phyloP scores from a whole-genome alignment of 345 rosid species.

The Raphanus raphanistrum region DNA sequence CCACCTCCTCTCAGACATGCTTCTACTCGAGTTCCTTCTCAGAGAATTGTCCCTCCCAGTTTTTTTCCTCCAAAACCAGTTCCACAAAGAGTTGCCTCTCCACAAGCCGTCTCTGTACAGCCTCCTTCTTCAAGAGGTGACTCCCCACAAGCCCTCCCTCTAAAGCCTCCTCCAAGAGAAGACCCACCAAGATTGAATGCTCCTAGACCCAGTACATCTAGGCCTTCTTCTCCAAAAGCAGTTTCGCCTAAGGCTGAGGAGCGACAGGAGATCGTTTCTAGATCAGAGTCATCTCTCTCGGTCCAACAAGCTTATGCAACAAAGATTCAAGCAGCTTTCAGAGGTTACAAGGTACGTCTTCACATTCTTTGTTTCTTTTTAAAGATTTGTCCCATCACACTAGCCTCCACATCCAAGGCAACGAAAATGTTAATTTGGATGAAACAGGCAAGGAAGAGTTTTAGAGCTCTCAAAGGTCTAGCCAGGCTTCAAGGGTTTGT shows the following conservation, averaged over 20 bases:
- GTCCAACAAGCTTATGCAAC: constrained; percentile 76
- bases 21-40: constrained; percentile 35
- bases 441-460: constrained; percentile 85
- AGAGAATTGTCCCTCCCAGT: constrained; percentile 50
- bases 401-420: neutral
- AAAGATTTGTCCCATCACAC: constrained; percentile 1
- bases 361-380: constrained; percentile 11
- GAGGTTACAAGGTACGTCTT: constrained; percentile 68
- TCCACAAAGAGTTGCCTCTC: constrained; percentile 28
- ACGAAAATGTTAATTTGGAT: constrained; percentile 4
- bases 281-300: constrained; percentile 69
- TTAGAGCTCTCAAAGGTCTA: constrained; percentile 84
- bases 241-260: constrained; percentile 28
- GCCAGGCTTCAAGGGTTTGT: constrained; percentile 95
- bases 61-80: constrained; percentile 44
- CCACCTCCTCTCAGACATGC: constrained; percentile 7
- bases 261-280: constrained; percentile 41
- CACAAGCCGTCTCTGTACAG: constrained; percentile 44
- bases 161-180: neutral
- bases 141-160: constrained; percentile 7
- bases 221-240: constrained; percentile 52
- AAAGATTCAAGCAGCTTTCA: constrained; percentile 82
- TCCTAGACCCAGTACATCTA: constrained; percentile 48
- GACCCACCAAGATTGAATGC: constrained; percentile 45
- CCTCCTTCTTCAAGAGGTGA: constrained; percentile 51